Evolutionary conservation across 345 rosid genomes (phyloP).

Genomic region (Eucalyptus pauciflora): DNA sequence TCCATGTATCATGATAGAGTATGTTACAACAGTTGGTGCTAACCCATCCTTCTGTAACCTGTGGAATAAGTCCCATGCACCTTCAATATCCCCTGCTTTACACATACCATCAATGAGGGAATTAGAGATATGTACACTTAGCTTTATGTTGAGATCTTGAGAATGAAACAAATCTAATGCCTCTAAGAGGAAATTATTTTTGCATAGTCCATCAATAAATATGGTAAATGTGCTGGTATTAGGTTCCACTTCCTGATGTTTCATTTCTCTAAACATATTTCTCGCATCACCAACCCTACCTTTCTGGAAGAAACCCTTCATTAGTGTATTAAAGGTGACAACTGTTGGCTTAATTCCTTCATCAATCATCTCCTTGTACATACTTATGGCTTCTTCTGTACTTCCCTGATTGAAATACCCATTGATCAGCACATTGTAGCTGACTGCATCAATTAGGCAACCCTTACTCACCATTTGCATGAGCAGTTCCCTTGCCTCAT

Average conservation of each 20-base stretch:
- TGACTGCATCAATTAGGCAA: background rate
- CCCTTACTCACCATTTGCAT: background rate
- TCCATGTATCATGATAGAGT: slow-evolving; percentile 4
- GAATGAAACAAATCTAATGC: slow-evolving; percentile 7
- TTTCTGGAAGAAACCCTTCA: slow-evolving; percentile 1
- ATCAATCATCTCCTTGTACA: background rate
- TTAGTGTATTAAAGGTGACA: background rate
- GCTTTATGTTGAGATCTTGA: background rate
- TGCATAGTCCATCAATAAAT: slow-evolving; percentile 8
- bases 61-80: slow-evolving; percentile 5
- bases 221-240: background rate
- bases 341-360: slow-evolving; percentile 5
- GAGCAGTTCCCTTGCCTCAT: background rate
- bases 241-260: background rate
- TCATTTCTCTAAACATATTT: slow-evolving; percentile 10
- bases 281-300: slow-evolving; percentile 9
- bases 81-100: background rate
- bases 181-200: slow-evolving; percentile 10
- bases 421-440: slow-evolving; percentile 7
- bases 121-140: background rate
- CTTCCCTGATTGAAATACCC: background rate
- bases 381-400: background rate
- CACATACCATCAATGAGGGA: slow-evolving; percentile 9
- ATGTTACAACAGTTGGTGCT: slow-evolving; percentile 7
- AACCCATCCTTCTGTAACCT: background rate